These are phyloP conservation scores for Apostasia shenzhenica DNA, from an alignment of 106 monocot genomes.

Conservation along the genomic window DNA sequence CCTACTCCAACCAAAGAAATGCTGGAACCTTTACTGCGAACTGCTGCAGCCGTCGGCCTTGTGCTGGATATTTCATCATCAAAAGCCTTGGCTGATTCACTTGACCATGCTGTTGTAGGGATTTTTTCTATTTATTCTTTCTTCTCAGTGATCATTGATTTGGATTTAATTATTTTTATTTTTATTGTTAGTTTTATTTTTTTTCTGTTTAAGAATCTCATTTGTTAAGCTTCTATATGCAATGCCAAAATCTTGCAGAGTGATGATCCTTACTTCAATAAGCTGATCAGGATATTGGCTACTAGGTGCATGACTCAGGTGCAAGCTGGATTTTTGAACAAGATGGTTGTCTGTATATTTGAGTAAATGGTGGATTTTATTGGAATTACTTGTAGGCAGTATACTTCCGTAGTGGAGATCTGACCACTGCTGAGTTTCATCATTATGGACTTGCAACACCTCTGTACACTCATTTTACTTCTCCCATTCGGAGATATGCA, in stretches of 20 bases:
- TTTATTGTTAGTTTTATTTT: no score
- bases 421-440: constrained; percentile 59
- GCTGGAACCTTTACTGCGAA: constrained; percentile 91
- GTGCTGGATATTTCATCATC: constrained; percentile 90
- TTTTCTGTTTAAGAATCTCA: neutral
- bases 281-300: constrained; percentile 87
- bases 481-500: constrained; percentile 98
- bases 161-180: neutral
- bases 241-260: constrained; percentile 36
- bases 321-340: constrained; percentile 1
- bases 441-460: constrained; percentile 95
- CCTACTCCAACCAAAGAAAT: constrained; percentile 95
- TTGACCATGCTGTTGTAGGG: constrained; percentile 84
- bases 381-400: constrained; percentile 57
- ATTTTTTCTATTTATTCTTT: constrained; percentile 11
- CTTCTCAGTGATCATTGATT: neutral
- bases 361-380: neutral
- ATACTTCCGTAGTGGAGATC: constrained; percentile 96
- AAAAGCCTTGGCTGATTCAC: constrained; percentile 93
- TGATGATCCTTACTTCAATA: constrained; percentile 97
- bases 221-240: neutral
- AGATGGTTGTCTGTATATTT: no score
- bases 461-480: constrained; percentile 97
- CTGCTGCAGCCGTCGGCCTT: constrained; percentile 78
- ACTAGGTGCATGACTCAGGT: constrained; percentile 99